phyloP scores from a whole-genome alignment of 148 eudicot genomes.

The Gaultheria prostrata region DNA sequence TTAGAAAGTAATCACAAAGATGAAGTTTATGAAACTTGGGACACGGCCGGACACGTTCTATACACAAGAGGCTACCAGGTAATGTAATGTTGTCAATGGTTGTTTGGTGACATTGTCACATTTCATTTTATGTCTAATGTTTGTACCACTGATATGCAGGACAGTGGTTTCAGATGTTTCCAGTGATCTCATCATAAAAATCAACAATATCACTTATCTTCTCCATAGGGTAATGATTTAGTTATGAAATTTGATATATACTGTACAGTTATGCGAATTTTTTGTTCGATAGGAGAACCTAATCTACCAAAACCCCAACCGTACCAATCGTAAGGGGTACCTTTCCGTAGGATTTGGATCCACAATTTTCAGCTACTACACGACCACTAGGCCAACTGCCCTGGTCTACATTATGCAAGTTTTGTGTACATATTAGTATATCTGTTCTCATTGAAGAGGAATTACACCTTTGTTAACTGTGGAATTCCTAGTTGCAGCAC shows the following conservation, averaged over 20 bases:
- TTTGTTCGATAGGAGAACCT: background rate
- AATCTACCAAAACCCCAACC: background rate
- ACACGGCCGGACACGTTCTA: slow-evolving; percentile 55
- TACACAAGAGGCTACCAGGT: slow-evolving; percentile 64
- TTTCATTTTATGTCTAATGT: background rate
- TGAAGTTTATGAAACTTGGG: slow-evolving; percentile 72
- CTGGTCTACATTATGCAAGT: background rate
- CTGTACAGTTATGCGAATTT: background rate
- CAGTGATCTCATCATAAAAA: slow-evolving; percentile 41
- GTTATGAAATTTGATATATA: background rate
- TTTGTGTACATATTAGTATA: background rate
- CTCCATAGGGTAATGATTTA: slow-evolving; percentile 54
- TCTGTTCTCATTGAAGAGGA: slow-evolving; percentile 6
- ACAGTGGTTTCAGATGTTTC: slow-evolving; percentile 46
- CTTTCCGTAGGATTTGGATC: background rate
- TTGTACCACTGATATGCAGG: slow-evolving; percentile 28
- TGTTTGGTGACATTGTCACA: background rate
- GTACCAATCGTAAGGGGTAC: background rate
- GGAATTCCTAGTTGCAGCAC: slow-evolving; percentile 40
- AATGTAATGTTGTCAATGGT: background rate
- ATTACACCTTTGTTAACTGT: slow-evolving; percentile 17
- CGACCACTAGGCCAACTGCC: background rate
- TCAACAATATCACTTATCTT: slow-evolving; percentile 40
- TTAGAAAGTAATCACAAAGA: slow-evolving; percentile 18
- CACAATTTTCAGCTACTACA: background rate